Conservation (phyloP, 2,329 filamentous ascomycete species). For the Elsinoe australis region DNA sequence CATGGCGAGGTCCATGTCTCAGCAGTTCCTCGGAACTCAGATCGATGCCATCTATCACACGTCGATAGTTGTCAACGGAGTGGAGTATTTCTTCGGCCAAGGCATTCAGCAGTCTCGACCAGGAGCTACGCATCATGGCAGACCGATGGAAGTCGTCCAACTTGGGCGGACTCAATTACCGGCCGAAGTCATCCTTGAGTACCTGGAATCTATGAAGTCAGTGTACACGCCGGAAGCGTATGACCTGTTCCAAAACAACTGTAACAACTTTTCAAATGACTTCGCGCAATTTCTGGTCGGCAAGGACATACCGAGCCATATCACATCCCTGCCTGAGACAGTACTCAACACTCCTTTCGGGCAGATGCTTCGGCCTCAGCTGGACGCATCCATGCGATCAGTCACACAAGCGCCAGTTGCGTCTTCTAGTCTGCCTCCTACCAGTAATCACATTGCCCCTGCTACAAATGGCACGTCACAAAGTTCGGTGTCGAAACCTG, state of each 20-base stretch:
- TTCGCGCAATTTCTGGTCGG: slow-evolving; percentile 84
- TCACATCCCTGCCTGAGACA: slow-evolving; percentile 73
- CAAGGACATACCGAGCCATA: slow-evolving; percentile 78
- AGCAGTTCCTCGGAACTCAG: slow-evolving; percentile 54
- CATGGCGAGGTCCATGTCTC: slow-evolving; percentile 44
- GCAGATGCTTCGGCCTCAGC: slow-evolving; percentile 73
- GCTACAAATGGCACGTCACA: neutral
- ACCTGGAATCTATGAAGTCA: slow-evolving; percentile 71
- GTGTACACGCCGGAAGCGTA: slow-evolving; percentile 77
- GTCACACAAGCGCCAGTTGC: slow-evolving; percentile 53
- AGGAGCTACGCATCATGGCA: slow-evolving; percentile 78
- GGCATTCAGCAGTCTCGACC: slow-evolving; percentile 76
- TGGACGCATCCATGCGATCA: slow-evolving; percentile 56
- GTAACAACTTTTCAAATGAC: slow-evolving; percentile 95
- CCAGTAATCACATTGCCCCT: neutral
- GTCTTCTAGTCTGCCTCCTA: slow-evolving; percentile 24
- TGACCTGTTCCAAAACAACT: slow-evolving; percentile 84
- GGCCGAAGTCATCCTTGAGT: slow-evolving; percentile 75
- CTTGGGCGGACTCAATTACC: slow-evolving; percentile 74
- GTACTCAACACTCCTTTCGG: slow-evolving; percentile 84
- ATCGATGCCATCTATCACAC: slow-evolving; percentile 95
- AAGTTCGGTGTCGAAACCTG: neutral
- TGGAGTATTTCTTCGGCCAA: slow-evolving; percentile 86
- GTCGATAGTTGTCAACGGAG: slow-evolving; percentile 72
- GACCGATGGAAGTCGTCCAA: slow-evolving; percentile 65